phyloP scores from a whole-genome alignment of 257 asterid species.

The Thymus mandschuricus region DNA sequence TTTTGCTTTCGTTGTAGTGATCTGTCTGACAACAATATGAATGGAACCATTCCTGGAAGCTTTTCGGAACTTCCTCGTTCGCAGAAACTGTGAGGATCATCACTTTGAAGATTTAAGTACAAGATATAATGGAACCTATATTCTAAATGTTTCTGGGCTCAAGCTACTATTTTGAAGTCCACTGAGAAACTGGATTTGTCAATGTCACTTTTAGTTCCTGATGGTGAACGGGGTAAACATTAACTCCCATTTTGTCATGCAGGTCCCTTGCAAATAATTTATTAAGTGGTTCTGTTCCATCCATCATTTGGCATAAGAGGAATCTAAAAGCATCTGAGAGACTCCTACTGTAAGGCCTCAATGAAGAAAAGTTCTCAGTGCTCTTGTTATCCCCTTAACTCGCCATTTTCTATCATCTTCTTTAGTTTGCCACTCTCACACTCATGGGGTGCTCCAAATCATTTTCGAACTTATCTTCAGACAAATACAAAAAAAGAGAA shows the following conservation, averaged over 20 bases:
- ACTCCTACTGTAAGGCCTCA: constrained; percentile 64
- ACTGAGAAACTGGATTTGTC: background rate
- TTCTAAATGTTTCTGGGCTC: background rate
- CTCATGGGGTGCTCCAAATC: background rate
- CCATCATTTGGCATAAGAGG: constrained; percentile 78
- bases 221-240: constrained; percentile 12
- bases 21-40: constrained; percentile 75
- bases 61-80: constrained; percentile 69
- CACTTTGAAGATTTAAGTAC: constrained; percentile 14
- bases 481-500: too few species aligned
- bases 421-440: background rate
- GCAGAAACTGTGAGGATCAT: constrained; percentile 71
- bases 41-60: constrained; percentile 73
- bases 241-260: constrained; percentile 38
- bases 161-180: constrained; percentile 1
- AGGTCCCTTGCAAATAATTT: constrained; percentile 78
- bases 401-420: constrained; percentile 13
- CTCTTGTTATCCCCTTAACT: background rate
- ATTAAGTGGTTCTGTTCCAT: constrained; percentile 74
- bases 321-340: constrained; percentile 54
- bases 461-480: too few species aligned
- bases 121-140: constrained; percentile 18
- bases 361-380: background rate
- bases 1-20: constrained; percentile 48
- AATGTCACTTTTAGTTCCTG: constrained; percentile 11